Conservation (phyloP, 2,329 filamentous ascomycete species). For the Neofusicoccum laricinum region DNA sequence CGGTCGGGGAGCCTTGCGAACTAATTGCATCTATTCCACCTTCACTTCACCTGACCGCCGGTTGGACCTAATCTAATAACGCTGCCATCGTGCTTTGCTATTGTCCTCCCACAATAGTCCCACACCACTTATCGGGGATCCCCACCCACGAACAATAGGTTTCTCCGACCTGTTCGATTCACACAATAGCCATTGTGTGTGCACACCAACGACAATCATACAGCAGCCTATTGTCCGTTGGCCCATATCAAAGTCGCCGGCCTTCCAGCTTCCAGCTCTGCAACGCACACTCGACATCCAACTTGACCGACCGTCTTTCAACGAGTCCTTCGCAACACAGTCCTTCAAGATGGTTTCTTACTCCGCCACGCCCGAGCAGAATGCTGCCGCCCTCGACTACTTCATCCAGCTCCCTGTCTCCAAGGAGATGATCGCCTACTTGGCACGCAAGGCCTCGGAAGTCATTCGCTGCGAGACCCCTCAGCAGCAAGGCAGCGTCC, state of each 20-base stretch:
- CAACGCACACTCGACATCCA: neutral
- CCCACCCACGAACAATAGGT: slow-evolving; percentile 12
- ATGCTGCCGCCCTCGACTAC: slow-evolving; percentile 72
- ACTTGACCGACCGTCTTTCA: neutral
- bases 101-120: neutral
- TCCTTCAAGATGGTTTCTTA: slow-evolving; percentile 41
- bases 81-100: neutral
- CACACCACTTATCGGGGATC: neutral
- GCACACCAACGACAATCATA: neutral
- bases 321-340: neutral
- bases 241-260: neutral
- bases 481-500: slow-evolving; percentile 32
- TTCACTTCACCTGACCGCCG: slow-evolving; percentile 2
- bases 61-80: slow-evolving; percentile 16
- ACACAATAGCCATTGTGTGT: neutral
- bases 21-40: slow-evolving; percentile 13
- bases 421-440: slow-evolving; percentile 72
- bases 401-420: slow-evolving; percentile 77
- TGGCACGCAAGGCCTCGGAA: slow-evolving; percentile 69
- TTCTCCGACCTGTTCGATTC: neutral
- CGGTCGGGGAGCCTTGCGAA: slow-evolving; percentile 15
- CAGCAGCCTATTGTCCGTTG: neutral
- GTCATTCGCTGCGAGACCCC: slow-evolving; percentile 73
- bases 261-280: neutral
- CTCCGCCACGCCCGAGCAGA: slow-evolving; percentile 48